Evolutionary conservation across 805 yeast species (phyloP).

Genomic region (Starmerella gropengiesseri): DNA sequence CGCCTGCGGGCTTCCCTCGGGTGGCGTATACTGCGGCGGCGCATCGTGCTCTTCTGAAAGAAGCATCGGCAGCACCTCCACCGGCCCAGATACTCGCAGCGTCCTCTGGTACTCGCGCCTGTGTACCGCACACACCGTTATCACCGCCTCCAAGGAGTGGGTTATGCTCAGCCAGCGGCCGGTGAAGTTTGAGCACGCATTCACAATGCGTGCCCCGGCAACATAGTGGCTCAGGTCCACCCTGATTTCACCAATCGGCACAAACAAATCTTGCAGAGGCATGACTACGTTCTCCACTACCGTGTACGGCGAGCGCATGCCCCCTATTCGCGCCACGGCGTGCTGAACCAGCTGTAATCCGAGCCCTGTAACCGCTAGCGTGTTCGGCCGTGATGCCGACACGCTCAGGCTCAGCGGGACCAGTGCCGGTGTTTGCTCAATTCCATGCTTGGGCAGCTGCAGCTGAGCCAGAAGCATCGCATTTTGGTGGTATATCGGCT

Average conservation of each 20-base stretch:
- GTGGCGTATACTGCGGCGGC: conserved; percentile 16
- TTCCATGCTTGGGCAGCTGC: conserved; percentile 7
- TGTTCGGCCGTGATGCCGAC: conserved; percentile 7
- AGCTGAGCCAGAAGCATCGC: conserved; percentile 7
- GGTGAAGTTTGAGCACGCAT: conserved; percentile 13
- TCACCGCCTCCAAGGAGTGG: conserved; percentile 6
- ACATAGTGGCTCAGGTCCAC: conserved; percentile 10
- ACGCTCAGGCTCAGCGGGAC: conserved; percentile 9
- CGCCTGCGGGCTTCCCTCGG: background rate
- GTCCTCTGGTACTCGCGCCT: background rate
- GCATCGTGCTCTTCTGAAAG: conserved; percentile 4
- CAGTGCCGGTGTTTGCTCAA: conserved; percentile 7
- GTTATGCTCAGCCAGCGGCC: conserved; percentile 15
- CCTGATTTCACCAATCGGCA: background rate
- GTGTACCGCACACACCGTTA: conserved; percentile 4
- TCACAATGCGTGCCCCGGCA: conserved; percentile 1
- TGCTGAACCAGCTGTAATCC: conserved; percentile 6
- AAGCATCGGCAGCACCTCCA: conserved; percentile 7
- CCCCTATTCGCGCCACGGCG: conserved; percentile 4
- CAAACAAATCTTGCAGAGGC: background rate
- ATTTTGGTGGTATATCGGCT: background rate
- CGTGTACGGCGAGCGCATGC: background rate
- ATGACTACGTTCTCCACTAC: background rate
- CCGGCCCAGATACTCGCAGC: background rate
- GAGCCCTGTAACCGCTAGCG: conserved; percentile 3